These are phyloP conservation scores for Lactarius trivialis DNA, from an alignment of 768 basidiomycete species.

Conservation along the genomic window DNA sequence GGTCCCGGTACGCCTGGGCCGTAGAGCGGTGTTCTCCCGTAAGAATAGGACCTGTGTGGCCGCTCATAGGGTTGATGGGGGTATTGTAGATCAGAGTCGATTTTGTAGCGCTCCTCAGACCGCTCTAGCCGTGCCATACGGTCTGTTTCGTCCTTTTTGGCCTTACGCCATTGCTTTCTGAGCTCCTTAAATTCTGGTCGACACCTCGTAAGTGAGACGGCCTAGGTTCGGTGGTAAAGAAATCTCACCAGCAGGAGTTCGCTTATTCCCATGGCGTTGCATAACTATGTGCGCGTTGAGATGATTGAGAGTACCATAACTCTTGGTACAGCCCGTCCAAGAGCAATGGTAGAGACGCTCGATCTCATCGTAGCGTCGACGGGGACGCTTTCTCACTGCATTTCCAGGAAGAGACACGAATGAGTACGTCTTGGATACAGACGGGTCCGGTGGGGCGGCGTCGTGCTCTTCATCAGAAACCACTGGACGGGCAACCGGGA, in stretches of 20 bases:
- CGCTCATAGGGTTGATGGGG: slow-evolving; percentile 12
- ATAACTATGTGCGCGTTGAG: slow-evolving; percentile 97
- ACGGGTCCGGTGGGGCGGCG: slow-evolving; percentile 10
- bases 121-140: slow-evolving; percentile 11
- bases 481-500: slow-evolving; percentile 17
- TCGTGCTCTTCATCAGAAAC: slow-evolving; percentile 25
- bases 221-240: background rate
- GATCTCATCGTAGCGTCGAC: slow-evolving; percentile 88
- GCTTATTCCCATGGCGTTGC: slow-evolving; percentile 91
- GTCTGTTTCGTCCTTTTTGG: slow-evolving; percentile 63
- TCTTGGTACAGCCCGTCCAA: slow-evolving; percentile 52
- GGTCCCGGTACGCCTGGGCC: slow-evolving; percentile 17
- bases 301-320: slow-evolving; percentile 94
- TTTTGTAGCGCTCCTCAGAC: slow-evolving; percentile 6
- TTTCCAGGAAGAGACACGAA: slow-evolving; percentile 80
- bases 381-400: slow-evolving; percentile 75
- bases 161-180: slow-evolving; percentile 91
- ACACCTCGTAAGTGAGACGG: slow-evolving; percentile 21
- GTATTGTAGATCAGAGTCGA: background rate
- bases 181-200: slow-evolving; percentile 92
- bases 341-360: slow-evolving; percentile 89
- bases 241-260: slow-evolving; percentile 79
- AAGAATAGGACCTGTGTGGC: background rate
- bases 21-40: slow-evolving; percentile 11
- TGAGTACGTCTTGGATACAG: slow-evolving; percentile 61